A percentile compares a stretch with the other conserved stretches of the same genome.
phyloP scores from a whole-genome alignment of 2,329 filamentous ascomycete species.

The Ophiostoma triangulosporum region DNA sequence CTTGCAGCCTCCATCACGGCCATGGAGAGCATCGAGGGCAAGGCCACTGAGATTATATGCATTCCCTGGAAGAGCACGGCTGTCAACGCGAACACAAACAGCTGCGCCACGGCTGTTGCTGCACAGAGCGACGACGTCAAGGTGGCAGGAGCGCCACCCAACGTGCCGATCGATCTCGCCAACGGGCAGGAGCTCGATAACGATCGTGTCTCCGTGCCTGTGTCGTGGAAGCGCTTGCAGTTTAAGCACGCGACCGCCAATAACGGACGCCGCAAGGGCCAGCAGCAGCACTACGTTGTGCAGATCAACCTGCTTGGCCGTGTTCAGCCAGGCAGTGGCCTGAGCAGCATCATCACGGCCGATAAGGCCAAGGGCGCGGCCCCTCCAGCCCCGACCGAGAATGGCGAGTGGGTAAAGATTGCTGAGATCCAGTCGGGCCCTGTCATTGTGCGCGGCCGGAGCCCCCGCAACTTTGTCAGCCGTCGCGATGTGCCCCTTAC shows the following conservation, averaged over 20 bases:
- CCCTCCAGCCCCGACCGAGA: conserved; percentile 38
- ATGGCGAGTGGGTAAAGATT: conserved; percentile 55
- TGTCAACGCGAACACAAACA: conserved; percentile 20
- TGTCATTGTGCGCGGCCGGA: conserved; percentile 89
- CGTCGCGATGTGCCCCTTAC: conserved; percentile 72
- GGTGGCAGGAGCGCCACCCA: conserved; percentile 36
- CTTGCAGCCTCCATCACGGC: conserved; percentile 73
- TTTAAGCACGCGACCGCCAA: conserved; percentile 96
- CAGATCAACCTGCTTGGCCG: conserved; percentile 57
- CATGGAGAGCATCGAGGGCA: conserved; percentile 84
- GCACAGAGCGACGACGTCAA: conserved; percentile 30
- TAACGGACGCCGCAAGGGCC: conserved; percentile 82
- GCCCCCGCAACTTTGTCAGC: conserved; percentile 86
- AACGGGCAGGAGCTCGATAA: conserved; percentile 60
- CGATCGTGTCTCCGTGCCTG: conserved; percentile 58
- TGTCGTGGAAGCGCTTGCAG: conserved; percentile 87
- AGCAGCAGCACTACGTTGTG: conserved; percentile 91
- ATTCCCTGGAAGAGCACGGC: conserved; percentile 85
- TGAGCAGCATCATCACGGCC: not conserved
- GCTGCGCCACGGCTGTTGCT: not conserved
- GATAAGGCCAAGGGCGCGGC: not conserved
- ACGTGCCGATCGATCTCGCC: conserved; percentile 39
- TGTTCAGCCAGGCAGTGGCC: conserved; percentile 26
- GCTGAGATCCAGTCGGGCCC: conserved; percentile 81
- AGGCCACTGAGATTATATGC: conserved; percentile 83